These are phyloP conservation scores for Heritiera littoralis DNA, from an alignment of 345 rosid genomes.

Conservation along the genomic window DNA sequence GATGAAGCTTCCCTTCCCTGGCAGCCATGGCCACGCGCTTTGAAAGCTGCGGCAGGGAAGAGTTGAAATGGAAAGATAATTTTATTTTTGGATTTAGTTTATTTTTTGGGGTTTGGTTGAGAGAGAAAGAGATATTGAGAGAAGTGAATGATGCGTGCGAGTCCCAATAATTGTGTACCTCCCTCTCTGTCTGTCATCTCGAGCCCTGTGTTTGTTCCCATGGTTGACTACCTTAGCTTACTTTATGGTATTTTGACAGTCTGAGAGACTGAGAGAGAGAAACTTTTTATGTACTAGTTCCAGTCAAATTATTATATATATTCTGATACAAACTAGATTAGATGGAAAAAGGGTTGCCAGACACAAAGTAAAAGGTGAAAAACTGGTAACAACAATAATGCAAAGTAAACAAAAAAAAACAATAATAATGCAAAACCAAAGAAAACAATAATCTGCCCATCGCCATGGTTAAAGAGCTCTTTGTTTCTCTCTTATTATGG, in stretches of 20 bases:
- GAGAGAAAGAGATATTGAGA: not conserved
- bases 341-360: not conserved
- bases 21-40: constrained; percentile 3
- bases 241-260: not conserved
- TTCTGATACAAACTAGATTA: not conserved
- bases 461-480: not conserved
- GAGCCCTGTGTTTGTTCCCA: constrained; percentile 45
- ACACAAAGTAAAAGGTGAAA: not conserved
- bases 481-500: not conserved
- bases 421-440: not conserved
- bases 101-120: not conserved
- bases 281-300: not conserved
- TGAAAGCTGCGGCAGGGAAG: not conserved
- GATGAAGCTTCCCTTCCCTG: not conserved
- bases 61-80: too few relatives aligned
- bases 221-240: constrained; percentile 24
- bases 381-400: too few relatives aligned
- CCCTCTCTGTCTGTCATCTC: constrained; percentile 22
- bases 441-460: not conserved
- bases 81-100: too few relatives aligned
- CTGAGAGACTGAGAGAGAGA: not conserved
- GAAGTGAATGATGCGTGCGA: constrained; percentile 19
- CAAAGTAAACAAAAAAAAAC: not conserved
- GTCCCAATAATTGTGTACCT: constrained; percentile 23
- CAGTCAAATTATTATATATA: not conserved